Evolutionary conservation across 2,329 filamentous ascomycete genomes (phyloP).

Genomic region (Paraconiothyrium brasiliense): DNA sequence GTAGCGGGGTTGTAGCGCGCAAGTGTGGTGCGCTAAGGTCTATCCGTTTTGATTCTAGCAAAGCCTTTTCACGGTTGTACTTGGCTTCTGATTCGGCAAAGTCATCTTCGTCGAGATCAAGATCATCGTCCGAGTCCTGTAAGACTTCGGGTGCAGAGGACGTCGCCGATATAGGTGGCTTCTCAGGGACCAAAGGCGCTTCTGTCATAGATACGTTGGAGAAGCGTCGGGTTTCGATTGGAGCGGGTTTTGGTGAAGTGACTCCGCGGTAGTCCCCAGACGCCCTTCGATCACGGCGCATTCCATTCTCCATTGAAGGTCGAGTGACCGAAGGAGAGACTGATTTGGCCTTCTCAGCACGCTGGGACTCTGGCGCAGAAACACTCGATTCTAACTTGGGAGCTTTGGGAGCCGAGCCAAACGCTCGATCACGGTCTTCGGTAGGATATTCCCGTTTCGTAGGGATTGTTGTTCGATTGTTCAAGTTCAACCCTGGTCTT

Average conservation of each 20-base stretch:
- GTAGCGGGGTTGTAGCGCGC: slow-evolving; percentile 55
- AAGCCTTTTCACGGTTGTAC: slow-evolving; percentile 56
- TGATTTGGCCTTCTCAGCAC: slow-evolving; percentile 34
- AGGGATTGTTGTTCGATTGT: slow-evolving; percentile 48
- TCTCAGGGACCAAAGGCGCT: slow-evolving; percentile 37
- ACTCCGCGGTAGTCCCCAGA: slow-evolving; percentile 33
- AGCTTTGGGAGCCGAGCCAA: slow-evolving; percentile 44
- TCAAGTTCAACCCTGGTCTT: slow-evolving; percentile 49
- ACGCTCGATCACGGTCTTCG: slow-evolving; percentile 54
- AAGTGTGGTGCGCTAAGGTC: slow-evolving; percentile 54
- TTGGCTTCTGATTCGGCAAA: slow-evolving; percentile 57
- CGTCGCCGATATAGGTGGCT: slow-evolving; percentile 39
- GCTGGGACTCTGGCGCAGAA: slow-evolving; percentile 30
- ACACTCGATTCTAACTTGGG: slow-evolving; percentile 42
- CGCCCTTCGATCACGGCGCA: slow-evolving; percentile 31
- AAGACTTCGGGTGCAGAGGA: slow-evolving; percentile 44
- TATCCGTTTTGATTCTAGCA: slow-evolving; percentile 54
- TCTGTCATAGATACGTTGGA: slow-evolving; percentile 49
- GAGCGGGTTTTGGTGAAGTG: slow-evolving; percentile 35
- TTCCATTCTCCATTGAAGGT: slow-evolving; percentile 26
- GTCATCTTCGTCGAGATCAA: slow-evolving; percentile 57
- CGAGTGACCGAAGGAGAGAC: slow-evolving; percentile 33
- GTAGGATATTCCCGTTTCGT: slow-evolving; percentile 56
- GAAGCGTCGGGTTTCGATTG: slow-evolving; percentile 42
- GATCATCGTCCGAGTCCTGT: slow-evolving; percentile 57